Percentiles rank a stretch among this genome's conserved stretches.
phyloP scores from a whole-genome alignment of 2,329 filamentous ascomycete genomes.

The Xylariaceae sp. region DNA sequence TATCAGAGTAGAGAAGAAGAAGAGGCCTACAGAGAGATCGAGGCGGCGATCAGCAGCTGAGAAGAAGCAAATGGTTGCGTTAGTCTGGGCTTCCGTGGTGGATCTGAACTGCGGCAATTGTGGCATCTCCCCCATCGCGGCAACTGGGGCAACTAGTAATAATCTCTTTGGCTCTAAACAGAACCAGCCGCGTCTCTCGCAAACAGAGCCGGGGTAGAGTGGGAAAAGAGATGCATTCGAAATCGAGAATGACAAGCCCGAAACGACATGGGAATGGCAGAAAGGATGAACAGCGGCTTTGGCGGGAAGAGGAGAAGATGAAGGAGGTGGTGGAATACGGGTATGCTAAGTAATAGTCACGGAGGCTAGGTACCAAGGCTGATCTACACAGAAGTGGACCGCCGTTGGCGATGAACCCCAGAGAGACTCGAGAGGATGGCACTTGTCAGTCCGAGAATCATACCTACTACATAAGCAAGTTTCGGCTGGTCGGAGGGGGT shows the following conservation, averaged over 20 bases:
- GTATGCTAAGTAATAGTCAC: background rate
- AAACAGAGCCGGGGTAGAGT: constrained; percentile 1
- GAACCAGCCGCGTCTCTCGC: background rate
- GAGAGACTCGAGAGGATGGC: background rate
- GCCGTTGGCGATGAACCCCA: background rate
- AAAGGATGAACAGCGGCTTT: constrained; percentile 3
- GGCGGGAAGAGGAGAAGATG: too few species aligned
- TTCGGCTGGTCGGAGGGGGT: background rate
- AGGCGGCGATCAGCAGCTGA: constrained; percentile 13
- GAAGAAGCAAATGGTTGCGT: constrained; percentile 3
- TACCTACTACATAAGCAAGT: background rate
- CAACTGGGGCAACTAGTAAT: constrained; percentile 2
- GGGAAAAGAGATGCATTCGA: constrained; percentile 1
- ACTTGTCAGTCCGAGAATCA: too few species aligned
- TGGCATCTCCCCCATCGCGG: constrained; percentile 12
- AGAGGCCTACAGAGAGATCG: constrained; percentile 7
- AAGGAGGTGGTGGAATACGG: too few species aligned
- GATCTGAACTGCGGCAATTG: constrained; percentile 6
- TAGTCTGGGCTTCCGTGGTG: constrained; percentile 8
- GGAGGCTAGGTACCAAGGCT: background rate
- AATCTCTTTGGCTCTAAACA: too few species aligned
- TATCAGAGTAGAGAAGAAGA: background rate
- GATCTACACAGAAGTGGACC: background rate
- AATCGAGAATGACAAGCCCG: background rate
- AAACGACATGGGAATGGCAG: background rate